Base-by-base conservation (phyloP, 2,329 filamentous ascomycete genomes). In the Niveomyces coronatus region DNA sequence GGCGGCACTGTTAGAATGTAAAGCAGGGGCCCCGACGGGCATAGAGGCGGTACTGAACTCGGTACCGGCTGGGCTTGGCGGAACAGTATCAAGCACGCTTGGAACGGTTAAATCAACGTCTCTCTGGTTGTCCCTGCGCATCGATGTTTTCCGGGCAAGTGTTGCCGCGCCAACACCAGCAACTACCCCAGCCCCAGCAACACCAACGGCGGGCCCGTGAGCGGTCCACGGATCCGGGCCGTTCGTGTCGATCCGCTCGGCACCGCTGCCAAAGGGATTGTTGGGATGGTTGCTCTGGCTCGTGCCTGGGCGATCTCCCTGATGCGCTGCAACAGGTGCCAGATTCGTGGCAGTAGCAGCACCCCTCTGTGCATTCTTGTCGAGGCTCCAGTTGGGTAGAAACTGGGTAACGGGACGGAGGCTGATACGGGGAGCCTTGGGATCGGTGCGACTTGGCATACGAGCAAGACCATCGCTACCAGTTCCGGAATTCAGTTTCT, bases 331-430 rank as follows among this genome's bases (percentile, higher is more conserved):
- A 13, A 52, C 52, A 9, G 53, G 46, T 8, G 51, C 50, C 28
- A 61, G 47, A 32, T 56, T 50, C 8, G 63, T 53, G 22, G 58
- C 56, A 39, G 69, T 56, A 22, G 57, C 61, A 42, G 64, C 63
- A 22, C 63, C 65, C 42, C 26, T 31, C 19, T 27, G 37, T 24
- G 58, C 53, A 35, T 67, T 63, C 53, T 69, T 67, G 39, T 74
- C 70, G 7, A 63, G 51, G 39, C 58, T 59, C 38, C 84, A 71
- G 52, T 75, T 78, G 5, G 85, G 83, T 27, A 85, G 70, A 61
- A 94, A 88, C 51, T 91, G 79, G 28, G 85, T 89, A 34, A 91
- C 74, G 3, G 87, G 87, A 35, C 86, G 81, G 38, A 94, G 70
- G 53, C 85, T 93, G 44, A 95, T 71, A 45, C 81, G 81, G n/a